phyloP scores from a whole-genome alignment of 2,329 filamentous ascomycete genomes.

The Mycosphaerelloides madeirae region DNA sequence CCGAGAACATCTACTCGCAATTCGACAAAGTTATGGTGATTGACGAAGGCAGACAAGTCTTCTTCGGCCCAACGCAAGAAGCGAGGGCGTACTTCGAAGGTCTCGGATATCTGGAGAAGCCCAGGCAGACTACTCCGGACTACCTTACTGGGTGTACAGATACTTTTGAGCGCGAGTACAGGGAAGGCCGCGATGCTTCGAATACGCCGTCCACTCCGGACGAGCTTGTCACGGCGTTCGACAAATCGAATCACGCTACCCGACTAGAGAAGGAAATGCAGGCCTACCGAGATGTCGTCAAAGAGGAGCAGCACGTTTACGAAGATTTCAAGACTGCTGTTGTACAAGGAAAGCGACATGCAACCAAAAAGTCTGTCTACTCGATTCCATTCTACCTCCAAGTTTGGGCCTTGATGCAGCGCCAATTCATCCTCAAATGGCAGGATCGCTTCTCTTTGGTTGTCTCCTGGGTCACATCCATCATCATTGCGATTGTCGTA shows the following conservation, averaged over 20 bases:
- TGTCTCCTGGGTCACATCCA: constrained; percentile 66
- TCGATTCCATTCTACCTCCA: constrained; percentile 78
- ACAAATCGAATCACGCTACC: constrained; percentile 56
- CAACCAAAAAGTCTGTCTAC: constrained; percentile 70
- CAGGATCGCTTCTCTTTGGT: constrained; percentile 75
- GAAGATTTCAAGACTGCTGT: constrained; percentile 75
- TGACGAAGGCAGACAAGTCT: constrained; percentile 69
- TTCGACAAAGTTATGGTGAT: constrained; percentile 81
- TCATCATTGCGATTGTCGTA: constrained; percentile 71
- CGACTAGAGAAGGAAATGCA: constrained; percentile 62
- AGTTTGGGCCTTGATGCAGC: constrained; percentile 75
- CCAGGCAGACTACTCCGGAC: constrained; percentile 74
- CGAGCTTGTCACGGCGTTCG: constrained; percentile 65
- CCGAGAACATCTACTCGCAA: constrained; percentile 74
- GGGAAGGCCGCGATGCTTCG: constrained; percentile 58
- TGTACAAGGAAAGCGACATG: constrained; percentile 71
- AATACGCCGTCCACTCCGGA: constrained; percentile 67
- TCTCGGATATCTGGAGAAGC: constrained; percentile 69
- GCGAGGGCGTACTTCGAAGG: constrained; percentile 71
- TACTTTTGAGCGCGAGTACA: constrained; percentile 75
- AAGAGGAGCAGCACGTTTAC: constrained; percentile 61
- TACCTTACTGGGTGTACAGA: constrained; percentile 80
- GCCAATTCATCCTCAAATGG: constrained; percentile 80
- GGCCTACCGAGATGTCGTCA: constrained; percentile 60
- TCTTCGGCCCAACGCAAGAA: constrained; percentile 64